Evolutionary conservation across 2,329 filamentous ascomycete species (phyloP).

Genomic region (Penicillium sp.): DNA sequence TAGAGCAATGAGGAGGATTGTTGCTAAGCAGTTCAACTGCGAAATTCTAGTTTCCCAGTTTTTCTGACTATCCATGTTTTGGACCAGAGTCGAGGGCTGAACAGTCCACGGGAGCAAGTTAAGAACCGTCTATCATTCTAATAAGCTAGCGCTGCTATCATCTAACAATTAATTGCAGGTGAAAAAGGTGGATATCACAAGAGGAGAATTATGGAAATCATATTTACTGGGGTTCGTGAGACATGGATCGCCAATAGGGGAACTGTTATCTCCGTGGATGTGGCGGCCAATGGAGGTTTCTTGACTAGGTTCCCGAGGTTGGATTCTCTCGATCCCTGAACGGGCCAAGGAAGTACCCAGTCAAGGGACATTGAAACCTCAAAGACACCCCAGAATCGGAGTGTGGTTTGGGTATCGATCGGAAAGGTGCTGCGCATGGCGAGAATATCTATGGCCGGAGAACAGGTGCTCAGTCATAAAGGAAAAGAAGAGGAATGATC

Average conservation of each 20-base stretch:
- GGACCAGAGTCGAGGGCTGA: not conserved
- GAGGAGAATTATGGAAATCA: constrained; percentile 21
- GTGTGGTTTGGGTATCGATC: not conserved
- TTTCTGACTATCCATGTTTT: not conserved
- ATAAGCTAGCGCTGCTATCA: constrained; percentile 3
- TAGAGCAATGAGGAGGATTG: too few species aligned
- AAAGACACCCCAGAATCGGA: not conserved
- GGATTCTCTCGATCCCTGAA: not conserved
- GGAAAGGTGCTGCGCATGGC: not conserved
- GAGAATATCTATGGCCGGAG: too few species aligned
- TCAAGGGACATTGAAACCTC: not conserved
- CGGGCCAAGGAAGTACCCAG: not conserved
- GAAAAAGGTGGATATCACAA: constrained; percentile 15
- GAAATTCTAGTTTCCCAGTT: too few species aligned
- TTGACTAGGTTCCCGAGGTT: too few species aligned
- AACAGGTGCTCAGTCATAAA: too few species aligned
- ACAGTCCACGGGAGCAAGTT: not conserved
- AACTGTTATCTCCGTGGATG: not conserved
- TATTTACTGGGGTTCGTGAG: constrained; percentile 24
- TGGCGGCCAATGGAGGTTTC: not conserved
- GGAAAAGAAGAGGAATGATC: not conserved
- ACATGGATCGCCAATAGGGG: not conserved
- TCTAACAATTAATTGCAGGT: not conserved
- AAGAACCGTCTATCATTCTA: not conserved
- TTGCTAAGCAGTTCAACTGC: too few species aligned